Conservation (phyloP, 345 rosid species). For the Clarkia xantiana region DNA sequence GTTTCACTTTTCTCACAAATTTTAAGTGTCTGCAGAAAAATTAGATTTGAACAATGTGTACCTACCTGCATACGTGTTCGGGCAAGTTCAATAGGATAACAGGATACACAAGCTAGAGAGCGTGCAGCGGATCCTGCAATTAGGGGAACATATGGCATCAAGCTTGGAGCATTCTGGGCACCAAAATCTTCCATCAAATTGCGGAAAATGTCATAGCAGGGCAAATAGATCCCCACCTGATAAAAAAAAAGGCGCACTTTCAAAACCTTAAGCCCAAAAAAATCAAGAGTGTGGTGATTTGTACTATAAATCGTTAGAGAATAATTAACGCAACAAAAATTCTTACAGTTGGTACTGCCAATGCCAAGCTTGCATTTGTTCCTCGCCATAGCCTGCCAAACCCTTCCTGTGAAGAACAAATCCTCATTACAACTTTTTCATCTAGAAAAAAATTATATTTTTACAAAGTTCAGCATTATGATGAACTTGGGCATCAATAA, state of each 20-base stretch:
- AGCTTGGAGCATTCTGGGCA: conserved; percentile 28
- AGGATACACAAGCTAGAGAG: conserved; percentile 70
- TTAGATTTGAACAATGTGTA: not conserved
- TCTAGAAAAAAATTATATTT: too few relatives aligned
- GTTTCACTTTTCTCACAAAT: too few relatives aligned
- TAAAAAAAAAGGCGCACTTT: conserved; percentile 4
- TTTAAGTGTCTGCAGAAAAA: too few relatives aligned
- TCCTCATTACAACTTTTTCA: conserved; percentile 5
- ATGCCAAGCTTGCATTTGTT: conserved; percentile 74
- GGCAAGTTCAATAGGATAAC: conserved; percentile 90
- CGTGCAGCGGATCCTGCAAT: conserved; percentile 77
- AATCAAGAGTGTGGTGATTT: too few relatives aligned
- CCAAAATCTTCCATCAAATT: conserved; percentile 52
- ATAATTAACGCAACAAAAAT: not conserved
- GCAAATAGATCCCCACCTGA: conserved; percentile 94
- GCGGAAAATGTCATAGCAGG: conserved; percentile 79
- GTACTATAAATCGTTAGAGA: not conserved
- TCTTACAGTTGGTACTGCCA: conserved; percentile 85
- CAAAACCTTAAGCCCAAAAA: not conserved
- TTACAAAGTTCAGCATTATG: too few relatives aligned
- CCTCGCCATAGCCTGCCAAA: conserved; percentile 87
- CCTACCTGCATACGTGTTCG: conserved; percentile 98
- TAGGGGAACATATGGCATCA: conserved; percentile 69
- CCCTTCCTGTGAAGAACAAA: conserved; percentile 69
- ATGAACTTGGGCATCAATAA: too few relatives aligned